Base-by-base conservation (phyloP, 2,329 filamentous ascomycete genomes). In the Biscogniauxia sp. region DNA sequence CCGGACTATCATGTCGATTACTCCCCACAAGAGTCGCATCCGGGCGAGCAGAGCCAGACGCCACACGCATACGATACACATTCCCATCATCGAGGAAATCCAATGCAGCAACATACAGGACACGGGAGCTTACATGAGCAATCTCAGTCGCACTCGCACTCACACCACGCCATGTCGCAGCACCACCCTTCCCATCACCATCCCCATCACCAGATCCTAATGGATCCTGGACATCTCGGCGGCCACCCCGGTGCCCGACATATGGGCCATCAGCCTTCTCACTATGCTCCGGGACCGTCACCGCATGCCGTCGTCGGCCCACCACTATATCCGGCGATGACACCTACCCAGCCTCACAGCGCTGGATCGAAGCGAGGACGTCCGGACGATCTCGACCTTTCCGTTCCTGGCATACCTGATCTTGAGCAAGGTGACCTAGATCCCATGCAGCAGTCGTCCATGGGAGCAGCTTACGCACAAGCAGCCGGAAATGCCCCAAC, bases 1-100 rank as follows among this genome's bases (percentile, higher is more conserved):
- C 75, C 79, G 76, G 85, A 88, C 81, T 89, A 89, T 82, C 85
- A 88, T 84, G 87, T 90, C 83, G 86, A 89, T 76, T 91, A 90
- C 80, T 83, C 87, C 79, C 80, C 86, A 75, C 88, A 89, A 79
- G 84, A 83, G 73, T 82, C 82, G 78, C 84, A 88, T 80, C 78
- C 86, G 79, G 82, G 82, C 77, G 82, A 85, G 75, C 86, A 88
- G 76, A 82, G 81, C 75, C 85, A 89, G 74, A 81, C 83, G 74
- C 80, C 85, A 73, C 84, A 88, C 75, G 78, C 83, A 69, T 90
- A 89, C 78, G 84, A 87, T 72, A 68, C 72, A 56, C 76, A 76
- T 61, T 76, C 77, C 63, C 79, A 78, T 57, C 75, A 79, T 63
- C 82, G 81, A 67, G 79, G 80, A 68, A 75, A 75, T 66, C 78